phyloP scores from a whole-genome alignment of 164 flowering plant species.

The Stephania yunnanensis region DNA sequence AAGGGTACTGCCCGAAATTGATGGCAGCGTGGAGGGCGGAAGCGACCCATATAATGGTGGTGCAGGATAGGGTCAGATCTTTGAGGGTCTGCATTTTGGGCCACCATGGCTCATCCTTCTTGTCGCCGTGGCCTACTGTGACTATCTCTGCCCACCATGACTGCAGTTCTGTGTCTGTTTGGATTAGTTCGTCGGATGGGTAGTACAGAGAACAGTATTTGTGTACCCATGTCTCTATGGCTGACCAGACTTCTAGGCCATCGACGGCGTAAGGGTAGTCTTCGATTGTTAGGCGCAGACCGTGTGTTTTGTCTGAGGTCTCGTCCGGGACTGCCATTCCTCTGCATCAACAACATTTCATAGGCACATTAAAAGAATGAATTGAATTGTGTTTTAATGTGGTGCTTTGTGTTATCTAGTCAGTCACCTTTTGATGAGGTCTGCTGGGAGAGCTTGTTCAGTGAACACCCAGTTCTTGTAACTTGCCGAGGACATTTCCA shows the following conservation, averaged over 20 bases:
- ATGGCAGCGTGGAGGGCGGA: constrained; percentile 92
- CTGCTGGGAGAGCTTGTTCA: constrained; percentile 75
- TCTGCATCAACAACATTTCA: constrained; percentile 30
- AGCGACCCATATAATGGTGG: constrained; percentile 75
- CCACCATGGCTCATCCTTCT: constrained; percentile 76
- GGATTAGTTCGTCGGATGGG: constrained; percentile 36
- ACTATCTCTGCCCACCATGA: constrained; percentile 81
- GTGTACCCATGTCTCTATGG: constrained; percentile 65
- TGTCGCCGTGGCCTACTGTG: constrained; percentile 71
- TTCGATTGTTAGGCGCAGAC: constrained; percentile 59
- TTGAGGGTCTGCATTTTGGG: constrained; percentile 46
- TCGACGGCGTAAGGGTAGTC: constrained; percentile 90
- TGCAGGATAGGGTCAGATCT: constrained; percentile 54
- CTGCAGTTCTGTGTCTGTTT: constrained; percentile 61
- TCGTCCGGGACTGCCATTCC: constrained; percentile 65
- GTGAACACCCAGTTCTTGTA: constrained; percentile 71
- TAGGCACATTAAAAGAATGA: no score
- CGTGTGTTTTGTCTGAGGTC: constrained; percentile 33
- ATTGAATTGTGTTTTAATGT: background rate
- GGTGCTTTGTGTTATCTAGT: background rate
- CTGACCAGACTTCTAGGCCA: constrained; percentile 81
- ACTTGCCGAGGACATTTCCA: constrained; percentile 70
- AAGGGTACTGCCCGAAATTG: constrained; percentile 85
- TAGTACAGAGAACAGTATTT: constrained; percentile 74
- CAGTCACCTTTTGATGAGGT: constrained; percentile 66